phyloP scores from a whole-genome alignment of 202 grass and related monocot species.

The Bolboschoenoplectus hybrid region DNA sequence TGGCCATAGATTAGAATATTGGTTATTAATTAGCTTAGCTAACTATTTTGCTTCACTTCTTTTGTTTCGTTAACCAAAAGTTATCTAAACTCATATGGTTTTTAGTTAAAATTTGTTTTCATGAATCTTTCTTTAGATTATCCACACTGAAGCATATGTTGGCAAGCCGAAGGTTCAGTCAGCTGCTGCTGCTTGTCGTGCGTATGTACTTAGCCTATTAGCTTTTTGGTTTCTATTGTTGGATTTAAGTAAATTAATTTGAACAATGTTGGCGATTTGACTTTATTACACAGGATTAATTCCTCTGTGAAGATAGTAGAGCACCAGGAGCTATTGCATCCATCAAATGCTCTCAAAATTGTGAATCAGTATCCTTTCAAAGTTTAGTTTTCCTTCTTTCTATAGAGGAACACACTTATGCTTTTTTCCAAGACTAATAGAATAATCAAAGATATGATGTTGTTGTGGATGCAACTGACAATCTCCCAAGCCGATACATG shows the following conservation, averaged over 20 bases:
- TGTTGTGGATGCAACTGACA: conserved; percentile 93
- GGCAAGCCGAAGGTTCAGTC: conserved; percentile 84
- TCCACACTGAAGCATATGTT: conserved; percentile 83
- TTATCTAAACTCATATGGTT: neutral
- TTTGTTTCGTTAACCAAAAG: conserved; percentile 4
- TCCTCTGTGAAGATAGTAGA: conserved; percentile 83
- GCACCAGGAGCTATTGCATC: conserved; percentile 71
- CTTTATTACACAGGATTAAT: conserved; percentile 71
- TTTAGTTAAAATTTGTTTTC: conserved; percentile 20
- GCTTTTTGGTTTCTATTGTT: conserved; percentile 13
- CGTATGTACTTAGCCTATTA: conserved; percentile 62
- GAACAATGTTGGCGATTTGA: conserved; percentile 40
- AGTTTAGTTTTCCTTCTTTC: conserved; percentile 35
- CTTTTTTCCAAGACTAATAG: conserved; percentile 58
- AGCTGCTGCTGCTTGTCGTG: conserved; percentile 79
- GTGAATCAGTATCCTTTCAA: conserved; percentile 76
- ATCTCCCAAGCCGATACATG: conserved; percentile 93
- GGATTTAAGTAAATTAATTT: neutral
- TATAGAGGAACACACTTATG: conserved; percentile 11
- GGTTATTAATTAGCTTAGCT: conserved; percentile 8
- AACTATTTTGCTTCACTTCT: neutral
- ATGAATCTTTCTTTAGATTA: conserved; percentile 64
- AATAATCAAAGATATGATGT: conserved; percentile 75
- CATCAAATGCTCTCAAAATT: conserved; percentile 75
- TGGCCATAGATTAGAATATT: conserved; percentile 14